These are phyloP conservation scores for Pyropia yezoensis DNA, from an alignment of 23 red algal genomes.

Conservation along the genomic window DNA sequence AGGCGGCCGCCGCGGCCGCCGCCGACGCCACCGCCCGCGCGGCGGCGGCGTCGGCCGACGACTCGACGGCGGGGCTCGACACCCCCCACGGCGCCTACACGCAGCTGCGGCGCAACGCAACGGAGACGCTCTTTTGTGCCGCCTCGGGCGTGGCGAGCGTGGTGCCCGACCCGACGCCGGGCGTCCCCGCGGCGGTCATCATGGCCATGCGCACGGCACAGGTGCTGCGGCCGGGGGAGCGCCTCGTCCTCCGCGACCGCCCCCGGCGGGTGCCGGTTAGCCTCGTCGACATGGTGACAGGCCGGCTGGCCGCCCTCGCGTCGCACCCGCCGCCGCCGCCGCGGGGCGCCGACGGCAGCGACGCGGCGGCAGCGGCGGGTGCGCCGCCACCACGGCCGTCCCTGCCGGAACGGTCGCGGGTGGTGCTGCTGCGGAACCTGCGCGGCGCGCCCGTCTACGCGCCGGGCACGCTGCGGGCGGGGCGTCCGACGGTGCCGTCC, in stretches of 20 bases:
- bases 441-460: slow-evolving; percentile 37
- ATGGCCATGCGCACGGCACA: slow-evolving; percentile 22
- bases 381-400: no score
- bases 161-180: slow-evolving; percentile 17
- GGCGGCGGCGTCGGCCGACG: slow-evolving; percentile 19
- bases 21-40: slow-evolving; percentile 5
- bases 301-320: slow-evolving; percentile 14
- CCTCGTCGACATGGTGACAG: slow-evolving; percentile 35
- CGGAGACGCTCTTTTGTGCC: slow-evolving; percentile 56
- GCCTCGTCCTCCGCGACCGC: slow-evolving; percentile 17
- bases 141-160: slow-evolving; percentile 12
- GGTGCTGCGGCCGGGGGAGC: slow-evolving; percentile 16
- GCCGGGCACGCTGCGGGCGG: not conserved
- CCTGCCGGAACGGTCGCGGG: not conserved
- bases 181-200: slow-evolving; percentile 25
- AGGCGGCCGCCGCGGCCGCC: slow-evolving; percentile 53
- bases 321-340: not conserved
- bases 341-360: no score
- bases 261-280: slow-evolving; percentile 19
- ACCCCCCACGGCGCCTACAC: slow-evolving; percentile 55
- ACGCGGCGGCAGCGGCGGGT: no score
- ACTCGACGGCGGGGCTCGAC: slow-evolving; percentile 56
- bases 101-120: slow-evolving; percentile 28
- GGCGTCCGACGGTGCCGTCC: no score
- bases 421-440: slow-evolving; percentile 51